Evolutionary conservation across 1,284 basidiomycete genomes (phyloP), one percentile per base, ranked within the genome.

Genomic region (Malassezia dermatis): DNA sequence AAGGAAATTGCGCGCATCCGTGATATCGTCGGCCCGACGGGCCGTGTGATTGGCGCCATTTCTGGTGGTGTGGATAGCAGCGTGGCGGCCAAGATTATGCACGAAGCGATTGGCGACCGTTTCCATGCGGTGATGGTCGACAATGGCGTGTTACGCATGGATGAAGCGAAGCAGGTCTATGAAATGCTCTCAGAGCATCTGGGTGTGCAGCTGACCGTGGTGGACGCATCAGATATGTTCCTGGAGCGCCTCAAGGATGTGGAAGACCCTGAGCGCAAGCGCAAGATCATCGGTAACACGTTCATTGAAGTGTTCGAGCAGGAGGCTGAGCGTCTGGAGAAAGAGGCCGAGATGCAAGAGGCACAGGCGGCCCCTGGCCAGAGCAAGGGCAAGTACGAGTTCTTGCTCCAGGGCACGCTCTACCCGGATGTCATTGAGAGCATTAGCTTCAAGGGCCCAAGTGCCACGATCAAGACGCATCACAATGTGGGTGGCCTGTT

Each of bases 101-200:
- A 98, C 69, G 91, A 96, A 78, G 94, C 94, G 19, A 98, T 99
- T 65, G 94, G 94, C 32, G 89, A 96, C 75, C 68, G 71, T 28
- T 99, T 99, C 81, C 94, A 95, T 74, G 94, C 93, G 11, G 94
- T 98, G 78, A 94, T 98, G 90, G 94, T 98, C 49, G 94, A 98
- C 78, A 98, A 98, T 72, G 94, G 94, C 63, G 93, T 98, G 32
- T 81, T 99, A 28, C 86, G 94, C 48, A 78, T 86, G 65, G 85
- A 95, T 75, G 94, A 99, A 76, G 90, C 86, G 17, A 75, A 81
- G 57, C 89, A 95, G 77, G 94, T 99, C n/a, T 78, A 94, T 78
- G 83, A 86, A 65, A 96, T 94, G 89, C 81, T 98, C 42, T 88
- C 86, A 76, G 82, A 84, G 69, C 83, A 96, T 72, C 84, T 99